phyloP scores from a whole-genome alignment of 108 stramenopile genomes.

The Cyclotella choctawhatcheeana region DNA sequence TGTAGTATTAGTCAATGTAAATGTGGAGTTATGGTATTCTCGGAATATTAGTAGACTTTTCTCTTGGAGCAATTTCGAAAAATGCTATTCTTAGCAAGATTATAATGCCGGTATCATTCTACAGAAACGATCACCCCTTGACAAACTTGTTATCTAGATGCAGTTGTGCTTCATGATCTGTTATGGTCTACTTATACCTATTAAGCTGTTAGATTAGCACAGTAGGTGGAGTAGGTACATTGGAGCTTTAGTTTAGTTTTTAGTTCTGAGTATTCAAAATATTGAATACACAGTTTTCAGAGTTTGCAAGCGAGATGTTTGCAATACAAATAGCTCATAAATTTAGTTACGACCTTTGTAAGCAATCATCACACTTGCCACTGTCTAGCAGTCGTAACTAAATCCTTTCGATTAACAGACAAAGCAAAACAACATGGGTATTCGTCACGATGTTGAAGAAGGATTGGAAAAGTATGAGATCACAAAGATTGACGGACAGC shows the following conservation, averaged over 20 bases:
- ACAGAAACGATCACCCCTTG: too few relatives aligned
- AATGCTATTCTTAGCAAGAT: too few relatives aligned
- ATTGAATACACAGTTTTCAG: slow-evolving; percentile 9
- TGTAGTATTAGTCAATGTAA: too few relatives aligned
- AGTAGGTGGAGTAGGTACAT: slow-evolving; percentile 12
- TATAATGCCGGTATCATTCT: too few relatives aligned
- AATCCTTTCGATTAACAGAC: slow-evolving; percentile 4
- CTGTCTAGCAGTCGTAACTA: slow-evolving; percentile 29
- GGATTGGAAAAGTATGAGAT: slow-evolving; percentile 15
- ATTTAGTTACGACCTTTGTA: slow-evolving; percentile 25
- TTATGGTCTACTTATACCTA: too few relatives aligned
- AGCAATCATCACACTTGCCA: slow-evolving; percentile 9
- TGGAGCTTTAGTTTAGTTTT: slow-evolving; percentile 13
- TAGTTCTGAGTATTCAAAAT: slow-evolving; percentile 6
- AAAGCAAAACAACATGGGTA: neutral
- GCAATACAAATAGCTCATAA: slow-evolving; percentile 15
- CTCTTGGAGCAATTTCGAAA: too few relatives aligned
- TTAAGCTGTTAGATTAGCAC: too few relatives aligned
- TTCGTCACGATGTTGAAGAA: slow-evolving; percentile 14
- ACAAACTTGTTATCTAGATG: too few relatives aligned
- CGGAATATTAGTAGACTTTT: too few relatives aligned
- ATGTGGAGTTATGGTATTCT: too few relatives aligned
- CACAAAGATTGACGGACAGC: slow-evolving; percentile 33
- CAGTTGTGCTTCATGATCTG: too few relatives aligned
- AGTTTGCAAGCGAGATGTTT: slow-evolving; percentile 4